phyloP scores from a whole-genome alignment of 495 filamentous ascomycete genomes.

The Podospora conica region DNA sequence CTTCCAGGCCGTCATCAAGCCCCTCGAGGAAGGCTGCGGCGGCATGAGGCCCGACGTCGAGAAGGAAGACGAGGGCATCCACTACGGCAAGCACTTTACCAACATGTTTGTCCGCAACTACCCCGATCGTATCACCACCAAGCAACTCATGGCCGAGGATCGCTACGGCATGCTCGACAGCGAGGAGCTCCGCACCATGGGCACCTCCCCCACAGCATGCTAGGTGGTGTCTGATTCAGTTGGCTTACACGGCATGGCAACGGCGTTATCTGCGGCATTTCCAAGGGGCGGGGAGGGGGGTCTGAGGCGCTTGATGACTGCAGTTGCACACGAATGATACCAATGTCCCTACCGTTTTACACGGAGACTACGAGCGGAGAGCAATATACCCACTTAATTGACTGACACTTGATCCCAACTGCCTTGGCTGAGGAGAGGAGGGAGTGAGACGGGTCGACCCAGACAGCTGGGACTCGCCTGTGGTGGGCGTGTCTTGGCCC shows the following conservation, averaged over 20 bases:
- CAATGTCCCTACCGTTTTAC: background rate
- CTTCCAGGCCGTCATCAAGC: conserved; percentile 38
- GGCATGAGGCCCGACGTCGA: background rate
- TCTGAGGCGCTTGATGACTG: background rate
- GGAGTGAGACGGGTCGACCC: background rate
- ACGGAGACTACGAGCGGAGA: background rate
- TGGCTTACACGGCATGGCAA: conserved; percentile 2
- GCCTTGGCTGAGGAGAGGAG: background rate
- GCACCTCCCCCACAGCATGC: conserved; percentile 10
- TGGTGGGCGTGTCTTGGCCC: background rate
- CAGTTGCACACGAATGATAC: background rate
- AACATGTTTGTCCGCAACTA: conserved; percentile 47
- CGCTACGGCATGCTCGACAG: conserved; percentile 20
- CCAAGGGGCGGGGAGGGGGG: background rate
- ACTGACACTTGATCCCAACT: background rate
- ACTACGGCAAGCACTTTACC: conserved; percentile 45
- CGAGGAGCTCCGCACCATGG: conserved; percentile 26
- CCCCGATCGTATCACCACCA: conserved; percentile 39
- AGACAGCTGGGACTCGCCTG: background rate
- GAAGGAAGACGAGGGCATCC: conserved; percentile 26
- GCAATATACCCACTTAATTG: background rate
- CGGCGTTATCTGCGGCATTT: conserved; percentile 5
- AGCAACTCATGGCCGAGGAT: conserved; percentile 27
- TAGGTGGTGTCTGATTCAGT: background rate
- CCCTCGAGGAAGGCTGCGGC: conserved; percentile 26